These are phyloP conservation scores for Tremella mesenterica DNA, from an alignment of 768 basidiomycete genomes.

Conservation along the genomic window DNA sequence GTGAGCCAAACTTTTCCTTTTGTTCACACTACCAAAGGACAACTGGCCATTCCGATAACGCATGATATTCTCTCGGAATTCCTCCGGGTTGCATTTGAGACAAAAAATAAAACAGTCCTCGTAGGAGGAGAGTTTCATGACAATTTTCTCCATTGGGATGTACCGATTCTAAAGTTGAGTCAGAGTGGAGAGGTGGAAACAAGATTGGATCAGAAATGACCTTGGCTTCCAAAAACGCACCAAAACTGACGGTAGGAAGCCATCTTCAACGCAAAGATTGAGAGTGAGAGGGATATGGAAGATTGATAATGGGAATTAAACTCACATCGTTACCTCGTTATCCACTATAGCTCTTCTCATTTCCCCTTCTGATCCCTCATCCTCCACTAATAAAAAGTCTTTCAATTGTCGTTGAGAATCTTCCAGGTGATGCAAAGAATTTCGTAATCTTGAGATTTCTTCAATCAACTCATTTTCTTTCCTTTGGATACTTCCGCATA, in stretches of 20 bases:
- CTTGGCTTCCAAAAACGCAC: too few species aligned
- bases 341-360: constrained; percentile 13
- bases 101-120: too few species aligned
- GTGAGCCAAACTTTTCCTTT: neutral
- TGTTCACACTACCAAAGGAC: neutral
- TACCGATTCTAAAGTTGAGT: too few species aligned
- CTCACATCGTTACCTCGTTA: constrained; percentile 34
- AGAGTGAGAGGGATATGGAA: neutral
- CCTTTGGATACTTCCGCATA: neutral
- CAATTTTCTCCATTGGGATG: too few species aligned
- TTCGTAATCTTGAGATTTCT: constrained; percentile 30
- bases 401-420: constrained; percentile 19
- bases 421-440: constrained; percentile 25
- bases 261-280: neutral
- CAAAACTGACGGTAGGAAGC: neutral
- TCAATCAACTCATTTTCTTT: neutral
- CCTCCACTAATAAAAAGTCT: constrained; percentile 15
- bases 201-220: too few species aligned
- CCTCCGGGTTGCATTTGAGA: too few species aligned
- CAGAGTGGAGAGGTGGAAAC: too few species aligned
- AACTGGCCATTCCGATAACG: too few species aligned
- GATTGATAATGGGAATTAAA: neutral
- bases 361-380: constrained; percentile 13
- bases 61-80: too few species aligned
- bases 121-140: too few species aligned